Evolutionary conservation across 2,329 filamentous ascomycete genomes (phyloP).

Genomic region (Colletotrichum kahawae): DNA sequence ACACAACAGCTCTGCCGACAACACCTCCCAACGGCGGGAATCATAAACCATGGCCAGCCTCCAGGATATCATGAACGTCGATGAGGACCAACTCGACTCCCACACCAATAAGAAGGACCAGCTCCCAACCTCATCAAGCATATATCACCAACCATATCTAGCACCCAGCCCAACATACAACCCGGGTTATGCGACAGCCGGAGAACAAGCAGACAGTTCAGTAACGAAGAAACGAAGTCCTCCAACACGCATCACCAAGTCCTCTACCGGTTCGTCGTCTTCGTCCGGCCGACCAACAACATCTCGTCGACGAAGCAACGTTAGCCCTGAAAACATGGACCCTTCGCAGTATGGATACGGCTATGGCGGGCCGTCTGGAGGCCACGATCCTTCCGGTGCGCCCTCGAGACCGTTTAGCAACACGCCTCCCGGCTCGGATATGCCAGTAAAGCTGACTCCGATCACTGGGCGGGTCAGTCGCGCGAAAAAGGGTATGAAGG

Average conservation of each 20-base stretch:
- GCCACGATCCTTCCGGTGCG: conserved; percentile 27
- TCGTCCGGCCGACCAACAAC: conserved; percentile 8
- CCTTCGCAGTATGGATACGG: conserved; percentile 28
- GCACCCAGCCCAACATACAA: conserved; percentile 38
- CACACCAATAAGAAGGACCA: conserved; percentile 51
- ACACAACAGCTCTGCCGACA: conserved; percentile 10
- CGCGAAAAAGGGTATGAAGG: conserved; percentile 64
- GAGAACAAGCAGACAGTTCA: conserved; percentile 35
- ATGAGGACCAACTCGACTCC: conserved; percentile 51
- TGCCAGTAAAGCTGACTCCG: conserved; percentile 57
- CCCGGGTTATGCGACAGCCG: conserved; percentile 44
- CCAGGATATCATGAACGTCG: conserved; percentile 62
- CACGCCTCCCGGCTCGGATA: conserved; percentile 35
- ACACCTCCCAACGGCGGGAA: conserved; percentile 43
- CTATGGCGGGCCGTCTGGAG: conserved; percentile 28
- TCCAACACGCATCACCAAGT: conserved; percentile 34
- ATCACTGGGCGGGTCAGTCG: conserved; percentile 62
- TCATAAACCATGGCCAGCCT: conserved; percentile 57
- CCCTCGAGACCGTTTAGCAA: conserved; percentile 47
- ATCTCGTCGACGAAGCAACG: conserved; percentile 47
- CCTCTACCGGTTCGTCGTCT: conserved; percentile 31
- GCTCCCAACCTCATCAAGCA: conserved; percentile 37
- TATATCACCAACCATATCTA: conserved; percentile 33
- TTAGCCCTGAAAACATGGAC: conserved; percentile 57
- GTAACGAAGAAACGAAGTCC: conserved; percentile 40